phyloP scores from a whole-genome alignment of 345 rosid genomes.

The Nephelium lappaceum region DNA sequence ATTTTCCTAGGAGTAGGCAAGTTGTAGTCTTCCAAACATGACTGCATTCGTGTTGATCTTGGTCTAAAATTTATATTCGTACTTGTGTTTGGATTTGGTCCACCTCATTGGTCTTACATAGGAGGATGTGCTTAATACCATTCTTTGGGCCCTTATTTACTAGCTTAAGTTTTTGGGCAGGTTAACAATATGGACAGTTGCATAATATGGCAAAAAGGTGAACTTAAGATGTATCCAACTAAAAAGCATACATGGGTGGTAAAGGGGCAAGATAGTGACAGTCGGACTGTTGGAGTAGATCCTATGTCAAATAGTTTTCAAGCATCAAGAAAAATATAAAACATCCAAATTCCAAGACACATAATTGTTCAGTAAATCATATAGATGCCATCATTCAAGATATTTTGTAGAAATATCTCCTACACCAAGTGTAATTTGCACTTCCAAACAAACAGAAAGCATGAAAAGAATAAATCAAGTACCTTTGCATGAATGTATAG shows the following conservation, averaged over 20 bases:
- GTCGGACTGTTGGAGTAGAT: neutral
- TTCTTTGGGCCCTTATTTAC: no score
- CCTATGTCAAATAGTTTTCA: neutral
- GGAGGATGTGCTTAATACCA: no score
- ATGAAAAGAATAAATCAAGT: conserved; percentile 13
- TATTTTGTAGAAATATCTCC: neutral
- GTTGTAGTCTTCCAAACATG: no score
- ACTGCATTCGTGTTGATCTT: no score
- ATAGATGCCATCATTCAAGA: neutral
- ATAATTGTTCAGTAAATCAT: neutral
- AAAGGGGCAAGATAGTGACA: neutral
- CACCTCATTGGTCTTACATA: no score
- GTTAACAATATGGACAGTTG: no score
- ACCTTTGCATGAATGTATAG: conserved; percentile 83
- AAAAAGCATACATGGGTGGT: neutral
- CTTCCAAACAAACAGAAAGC: neutral
- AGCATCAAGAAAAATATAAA: no score
- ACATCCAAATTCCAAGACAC: neutral
- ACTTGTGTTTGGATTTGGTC: no score
- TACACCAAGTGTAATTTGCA: neutral
- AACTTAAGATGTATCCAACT: neutral
- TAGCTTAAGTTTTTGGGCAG: no score
- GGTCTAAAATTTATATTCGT: no score
- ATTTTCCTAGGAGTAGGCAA: no score
- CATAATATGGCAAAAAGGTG: no score